Percentiles rank a stretch among this genome's conserved stretches.
phyloP scores from a whole-genome alignment of 306 rosid species.

The Citrullus mucosospermus region DNA sequence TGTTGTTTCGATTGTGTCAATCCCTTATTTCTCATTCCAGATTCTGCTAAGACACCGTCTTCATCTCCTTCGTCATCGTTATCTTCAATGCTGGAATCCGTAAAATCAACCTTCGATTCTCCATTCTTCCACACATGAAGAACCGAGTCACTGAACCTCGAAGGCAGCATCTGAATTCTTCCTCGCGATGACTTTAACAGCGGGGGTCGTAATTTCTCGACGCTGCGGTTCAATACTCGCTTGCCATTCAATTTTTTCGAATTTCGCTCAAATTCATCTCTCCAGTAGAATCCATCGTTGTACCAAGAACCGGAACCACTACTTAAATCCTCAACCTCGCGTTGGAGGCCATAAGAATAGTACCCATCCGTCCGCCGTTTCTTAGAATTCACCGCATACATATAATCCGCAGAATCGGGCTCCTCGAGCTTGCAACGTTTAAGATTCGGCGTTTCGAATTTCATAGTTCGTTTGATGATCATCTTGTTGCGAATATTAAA shows the following conservation, averaged over 20 bases:
- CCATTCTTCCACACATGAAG: slow-evolving; percentile 32
- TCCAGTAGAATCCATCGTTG: slow-evolving; percentile 42
- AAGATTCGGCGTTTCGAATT: slow-evolving; percentile 68
- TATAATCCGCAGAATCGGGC: slow-evolving; percentile 27
- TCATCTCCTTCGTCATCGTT: slow-evolving; percentile 32
- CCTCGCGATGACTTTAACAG: slow-evolving; percentile 59
- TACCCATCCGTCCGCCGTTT: slow-evolving; percentile 36
- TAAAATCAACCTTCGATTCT: slow-evolving; percentile 19
- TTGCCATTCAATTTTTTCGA: slow-evolving; percentile 19
- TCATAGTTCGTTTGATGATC: slow-evolving; percentile 58
- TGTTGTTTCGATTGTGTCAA: slow-evolving; percentile 17
- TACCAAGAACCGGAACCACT: slow-evolving; percentile 50
- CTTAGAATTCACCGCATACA: slow-evolving; percentile 30
- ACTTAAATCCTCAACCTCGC: slow-evolving; percentile 42
- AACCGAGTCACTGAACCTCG: slow-evolving; percentile 60
- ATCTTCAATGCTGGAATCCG: slow-evolving; percentile 28
- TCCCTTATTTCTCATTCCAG: slow-evolving; percentile 12
- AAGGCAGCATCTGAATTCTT: slow-evolving; percentile 49
- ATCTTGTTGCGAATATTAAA: slow-evolving; percentile 30
- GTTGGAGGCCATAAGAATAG: slow-evolving; percentile 22
- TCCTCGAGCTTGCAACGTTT: slow-evolving; percentile 70
- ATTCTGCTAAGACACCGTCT: slow-evolving; percentile 14
- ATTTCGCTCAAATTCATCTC: slow-evolving; percentile 41
- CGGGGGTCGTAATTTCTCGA: slow-evolving; percentile 22
- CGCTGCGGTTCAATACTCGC: slow-evolving; percentile 10